phyloP scores from a whole-genome alignment of 2,329 filamentous ascomycete genomes.

The Myriosclerotinia curreyana region DNA sequence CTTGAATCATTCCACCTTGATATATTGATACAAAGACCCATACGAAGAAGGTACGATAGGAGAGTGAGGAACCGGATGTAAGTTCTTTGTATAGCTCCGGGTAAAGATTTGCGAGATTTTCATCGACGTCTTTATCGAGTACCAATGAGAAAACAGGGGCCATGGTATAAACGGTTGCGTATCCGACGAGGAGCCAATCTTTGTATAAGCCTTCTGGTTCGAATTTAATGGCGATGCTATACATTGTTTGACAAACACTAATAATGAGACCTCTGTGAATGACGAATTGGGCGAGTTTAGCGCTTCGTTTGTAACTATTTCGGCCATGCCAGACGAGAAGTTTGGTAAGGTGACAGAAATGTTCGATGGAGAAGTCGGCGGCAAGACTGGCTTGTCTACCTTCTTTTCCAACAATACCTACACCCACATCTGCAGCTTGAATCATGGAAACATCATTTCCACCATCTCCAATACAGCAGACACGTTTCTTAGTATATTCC shows the following conservation, averaged over 20 bases:
- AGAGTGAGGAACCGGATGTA: constrained; percentile 81
- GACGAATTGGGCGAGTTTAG: constrained; percentile 95
- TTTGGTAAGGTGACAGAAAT: constrained; percentile 93
- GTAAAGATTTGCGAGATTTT: constrained; percentile 88
- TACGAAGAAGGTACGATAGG: constrained; percentile 91
- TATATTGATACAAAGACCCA: constrained; percentile 96
- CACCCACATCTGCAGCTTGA: constrained; percentile 94
- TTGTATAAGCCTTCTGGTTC: constrained; percentile 93
- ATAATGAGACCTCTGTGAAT: constrained; percentile 97
- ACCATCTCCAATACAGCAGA: constrained; percentile 96
- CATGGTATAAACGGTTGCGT: constrained; percentile 94
- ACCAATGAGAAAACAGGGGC: constrained; percentile 89
- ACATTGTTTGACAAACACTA: constrained; percentile 94
- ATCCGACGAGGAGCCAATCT: constrained; percentile 95
- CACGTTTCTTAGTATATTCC: constrained; percentile 85
- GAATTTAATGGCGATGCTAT: constrained; percentile 87
- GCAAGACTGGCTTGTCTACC: constrained; percentile 91
- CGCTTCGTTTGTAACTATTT: constrained; percentile 93
- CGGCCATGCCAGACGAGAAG: constrained; percentile 98
- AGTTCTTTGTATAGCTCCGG: constrained; percentile 97
- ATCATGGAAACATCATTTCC: constrained; percentile 99
- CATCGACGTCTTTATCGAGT: constrained; percentile 91
- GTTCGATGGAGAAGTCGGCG: constrained; percentile 93
- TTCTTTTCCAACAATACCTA: constrained; percentile 97
- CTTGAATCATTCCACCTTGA: constrained; percentile 92